Evolutionary conservation across 2,329 filamentous ascomycete species (phyloP), one percentile per base, ranked within the genome.

Genomic region (Purpureocillium lavendulum): DNA sequence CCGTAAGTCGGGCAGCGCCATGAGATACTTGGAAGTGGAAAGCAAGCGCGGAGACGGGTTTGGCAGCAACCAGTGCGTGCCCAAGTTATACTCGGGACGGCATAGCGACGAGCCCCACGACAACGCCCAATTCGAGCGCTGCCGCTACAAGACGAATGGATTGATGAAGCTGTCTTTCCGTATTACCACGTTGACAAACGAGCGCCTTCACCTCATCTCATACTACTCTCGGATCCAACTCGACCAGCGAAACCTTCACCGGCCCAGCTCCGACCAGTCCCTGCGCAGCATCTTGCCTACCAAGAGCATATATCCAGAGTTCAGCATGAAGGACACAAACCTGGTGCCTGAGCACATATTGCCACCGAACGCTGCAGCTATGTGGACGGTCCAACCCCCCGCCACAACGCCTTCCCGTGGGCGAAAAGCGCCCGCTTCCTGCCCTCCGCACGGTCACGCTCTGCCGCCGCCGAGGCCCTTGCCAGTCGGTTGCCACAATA

Each of bases 131-230:
- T 87, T 85, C 0, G 88, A 95, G 59, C 88, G 88, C 32, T 95
- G 94, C 61, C 74, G 87, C 47, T 95, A 95, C 66, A 98, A 96
- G 71, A 86, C 84, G 9, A 92, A 98, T 54, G 92, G 92, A 1
- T 75, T 98, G 4, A 96, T 97, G 88, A 98, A 98, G 75, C 92
- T 98, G 65, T 97, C 92, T 0, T 98, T 97, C 72, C 97, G 90
- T 66, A 97, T 98, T 65, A 96, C 89, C 17, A 97, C 92, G 2
- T 87, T 85, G 2, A 81, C 74, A 30, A 54, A 87, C 48, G 88
- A 96, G 54, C 92, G 97, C 58, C 79, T 98, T 2, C 92, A 98
- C 65, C 75, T 98, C 38, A 98, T 98, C 65, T 96, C 90, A 53
- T 98, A 98, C 67, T 97, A 89, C 63, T 84, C 88, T 4, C 77